A percentile compares a stretch with the other conserved stretches of the same genome.
Conservation (phyloP, 148 eudicot genomes). For the Rheum nobile region DNA sequence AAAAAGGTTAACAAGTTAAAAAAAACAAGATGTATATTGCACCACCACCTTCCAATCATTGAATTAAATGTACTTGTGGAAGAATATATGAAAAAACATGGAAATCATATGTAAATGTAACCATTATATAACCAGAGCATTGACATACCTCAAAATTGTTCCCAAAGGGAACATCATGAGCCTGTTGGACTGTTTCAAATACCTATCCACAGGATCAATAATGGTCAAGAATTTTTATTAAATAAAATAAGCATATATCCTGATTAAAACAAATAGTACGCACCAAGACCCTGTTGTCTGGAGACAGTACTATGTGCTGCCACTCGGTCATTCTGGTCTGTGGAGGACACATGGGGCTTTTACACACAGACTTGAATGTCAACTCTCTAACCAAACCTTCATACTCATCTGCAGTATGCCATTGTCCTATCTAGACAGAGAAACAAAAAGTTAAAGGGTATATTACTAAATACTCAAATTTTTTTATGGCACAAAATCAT, state of each 20-base stretch:
- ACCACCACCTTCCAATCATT: background rate
- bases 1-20: too few relatives aligned
- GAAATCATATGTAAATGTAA: background rate
- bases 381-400: slow-evolving; percentile 91
- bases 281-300: slow-evolving; percentile 59
- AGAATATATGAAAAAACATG: background rate
- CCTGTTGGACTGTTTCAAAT: slow-evolving; percentile 83
- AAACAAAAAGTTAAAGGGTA: background rate
- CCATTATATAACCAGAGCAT: background rate
- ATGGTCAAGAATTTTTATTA: background rate
- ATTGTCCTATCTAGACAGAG: slow-evolving; percentile 52
- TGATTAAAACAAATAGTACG: background rate
- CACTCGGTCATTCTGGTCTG: slow-evolving; percentile 84
- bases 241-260: background rate
- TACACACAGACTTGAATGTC: slow-evolving; percentile 60
- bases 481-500: too few relatives aligned
- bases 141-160: slow-evolving; percentile 73
- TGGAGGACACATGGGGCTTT: slow-evolving; percentile 86
- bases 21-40: too few relatives aligned
- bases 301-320: slow-evolving; percentile 68
- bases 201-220: slow-evolving; percentile 28
- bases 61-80: background rate
- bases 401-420: slow-evolving; percentile 82
- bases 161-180: slow-evolving; percentile 94
- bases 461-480: too few relatives aligned